Conservation (phyloP, 2,329 filamentous ascomycete genomes). For the Pseudocercospora fuligena region DNA sequence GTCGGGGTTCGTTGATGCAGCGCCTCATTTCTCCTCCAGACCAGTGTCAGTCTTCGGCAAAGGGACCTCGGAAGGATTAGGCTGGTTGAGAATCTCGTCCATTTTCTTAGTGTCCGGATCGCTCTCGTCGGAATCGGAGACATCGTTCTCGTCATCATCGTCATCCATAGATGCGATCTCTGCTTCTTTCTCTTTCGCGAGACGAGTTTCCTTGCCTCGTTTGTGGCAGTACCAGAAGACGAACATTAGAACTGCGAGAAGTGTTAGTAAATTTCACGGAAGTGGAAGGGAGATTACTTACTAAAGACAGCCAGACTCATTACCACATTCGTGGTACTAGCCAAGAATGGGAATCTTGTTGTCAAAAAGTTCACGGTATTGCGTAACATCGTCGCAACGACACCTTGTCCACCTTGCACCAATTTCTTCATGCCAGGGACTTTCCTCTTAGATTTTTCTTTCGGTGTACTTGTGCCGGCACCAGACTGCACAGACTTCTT, state of each 20-base stretch:
- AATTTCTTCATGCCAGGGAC: slow-evolving; percentile 77
- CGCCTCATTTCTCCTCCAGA: background rate
- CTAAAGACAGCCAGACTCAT: slow-evolving; percentile 87
- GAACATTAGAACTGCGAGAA: slow-evolving; percentile 74
- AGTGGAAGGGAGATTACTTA: slow-evolving; percentile 55
- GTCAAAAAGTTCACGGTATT: slow-evolving; percentile 91
- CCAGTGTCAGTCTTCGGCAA: slow-evolving; percentile 23
- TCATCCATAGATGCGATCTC: slow-evolving; percentile 22
- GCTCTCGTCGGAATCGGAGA: slow-evolving; percentile 24
- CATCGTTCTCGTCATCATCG: slow-evolving; percentile 33
- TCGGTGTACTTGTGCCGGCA: slow-evolving; percentile 31
- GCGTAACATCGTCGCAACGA: slow-evolving; percentile 79
- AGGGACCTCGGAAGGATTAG: slow-evolving; percentile 33
- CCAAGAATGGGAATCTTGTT: slow-evolving; percentile 84
- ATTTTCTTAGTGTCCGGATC: slow-evolving; percentile 23
- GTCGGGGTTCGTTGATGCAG: background rate
- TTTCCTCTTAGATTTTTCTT: slow-evolving; percentile 64
- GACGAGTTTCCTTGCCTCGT: slow-evolving; percentile 81
- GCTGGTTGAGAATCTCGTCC: slow-evolving; percentile 33
- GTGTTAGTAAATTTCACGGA: slow-evolving; percentile 30
- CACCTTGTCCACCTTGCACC: slow-evolving; percentile 78
- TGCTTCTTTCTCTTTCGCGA: slow-evolving; percentile 52
- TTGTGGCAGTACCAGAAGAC: slow-evolving; percentile 99
- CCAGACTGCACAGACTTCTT: slow-evolving; percentile 53
- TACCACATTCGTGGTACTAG: slow-evolving; percentile 83